Percentiles rank a stretch among this genome's conserved stretches.
Conservation (phyloP, 371 early-diverging fungal species). For the Mortierella sp. region DNA sequence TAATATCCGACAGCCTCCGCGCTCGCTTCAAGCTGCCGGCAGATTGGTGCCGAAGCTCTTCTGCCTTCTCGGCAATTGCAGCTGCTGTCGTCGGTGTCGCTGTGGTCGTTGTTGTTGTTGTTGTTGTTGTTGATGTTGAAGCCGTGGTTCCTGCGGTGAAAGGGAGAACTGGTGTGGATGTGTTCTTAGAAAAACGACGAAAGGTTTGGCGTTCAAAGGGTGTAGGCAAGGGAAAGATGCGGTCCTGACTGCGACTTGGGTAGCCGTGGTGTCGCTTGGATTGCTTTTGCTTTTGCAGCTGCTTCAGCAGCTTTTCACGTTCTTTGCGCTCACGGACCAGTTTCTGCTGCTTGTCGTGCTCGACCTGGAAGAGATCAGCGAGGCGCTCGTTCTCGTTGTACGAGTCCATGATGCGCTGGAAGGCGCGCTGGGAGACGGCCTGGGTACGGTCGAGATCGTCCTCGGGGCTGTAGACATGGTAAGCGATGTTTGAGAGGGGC, state of each 20-base stretch:
- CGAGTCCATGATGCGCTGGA: slow-evolving; percentile 46
- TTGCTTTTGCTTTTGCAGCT: slow-evolving; percentile 32
- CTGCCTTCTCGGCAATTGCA: slow-evolving; percentile 6
- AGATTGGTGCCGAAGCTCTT: slow-evolving; percentile 5
- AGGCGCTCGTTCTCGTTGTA: slow-evolving; percentile 46
- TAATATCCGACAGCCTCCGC: slow-evolving; percentile 42
- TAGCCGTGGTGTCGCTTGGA: slow-evolving; percentile 17
- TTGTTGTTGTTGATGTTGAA: background rate
- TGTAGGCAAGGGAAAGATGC: background rate
- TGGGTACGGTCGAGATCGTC: slow-evolving; percentile 34
- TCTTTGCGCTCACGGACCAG: slow-evolving; percentile 37
- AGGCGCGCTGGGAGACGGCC: slow-evolving; percentile 38
- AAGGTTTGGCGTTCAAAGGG: background rate
- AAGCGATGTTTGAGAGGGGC: slow-evolving; percentile 51
- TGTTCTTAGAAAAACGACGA: background rate
- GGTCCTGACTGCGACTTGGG: slow-evolving; percentile 9
- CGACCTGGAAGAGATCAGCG: slow-evolving; percentile 48
- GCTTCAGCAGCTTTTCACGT: slow-evolving; percentile 34
- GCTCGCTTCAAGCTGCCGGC: slow-evolving; percentile 33
- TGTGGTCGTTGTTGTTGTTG: background rate
- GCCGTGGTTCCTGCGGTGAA: too few species aligned
- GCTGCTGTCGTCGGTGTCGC: background rate
- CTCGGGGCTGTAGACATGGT: slow-evolving; percentile 49
- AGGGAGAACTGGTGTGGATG: background rate
- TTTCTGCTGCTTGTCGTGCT: slow-evolving; percentile 37